Conservation (phyloP, 2,329 filamentous ascomycete species). For the Sporothrix curviconia region DNA sequence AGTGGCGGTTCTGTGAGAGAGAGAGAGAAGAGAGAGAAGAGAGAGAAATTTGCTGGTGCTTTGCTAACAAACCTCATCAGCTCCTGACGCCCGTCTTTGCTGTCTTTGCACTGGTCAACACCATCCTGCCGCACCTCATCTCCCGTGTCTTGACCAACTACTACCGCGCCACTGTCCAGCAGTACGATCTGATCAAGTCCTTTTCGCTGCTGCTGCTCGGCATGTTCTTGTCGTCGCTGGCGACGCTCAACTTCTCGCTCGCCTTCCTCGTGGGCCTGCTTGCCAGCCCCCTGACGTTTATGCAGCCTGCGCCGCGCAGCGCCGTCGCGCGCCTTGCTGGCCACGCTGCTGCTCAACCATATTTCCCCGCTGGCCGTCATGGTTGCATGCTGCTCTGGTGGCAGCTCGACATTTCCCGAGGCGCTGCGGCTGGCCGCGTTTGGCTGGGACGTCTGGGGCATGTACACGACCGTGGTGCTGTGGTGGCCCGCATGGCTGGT, state of each 20-base stretch:
- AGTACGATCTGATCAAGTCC: slow-evolving; percentile 74
- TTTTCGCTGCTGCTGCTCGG: slow-evolving; percentile 90
- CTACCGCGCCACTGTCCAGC: slow-evolving; percentile 55
- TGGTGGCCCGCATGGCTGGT: slow-evolving; percentile 92
- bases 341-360: slow-evolving; percentile 48
- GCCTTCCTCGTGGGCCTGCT: slow-evolving; percentile 78
- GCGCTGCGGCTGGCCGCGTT: slow-evolving; percentile 70
- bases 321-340: slow-evolving; percentile 35
- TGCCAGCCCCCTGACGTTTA: slow-evolving; percentile 72
- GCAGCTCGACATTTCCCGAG: slow-evolving; percentile 40
- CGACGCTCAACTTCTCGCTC: slow-evolving; percentile 92
- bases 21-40: too few relatives aligned
- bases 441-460: slow-evolving; percentile 81
- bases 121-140: slow-evolving; percentile 50
- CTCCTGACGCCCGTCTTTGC: slow-evolving; percentile 53
- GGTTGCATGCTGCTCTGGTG: slow-evolving; percentile 39
- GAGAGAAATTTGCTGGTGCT: too few relatives aligned
- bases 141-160: slow-evolving; percentile 47
- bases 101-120: slow-evolving; percentile 49
- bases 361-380: slow-evolving; percentile 56
- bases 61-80: too few relatives aligned
- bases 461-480: slow-evolving; percentile 84
- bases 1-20: too few relatives aligned
- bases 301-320: slow-evolving; percentile 38
- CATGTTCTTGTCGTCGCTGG: slow-evolving; percentile 84